Base-by-base conservation (phyloP, 805 yeast genomes). In the Zygosaccharomyces lentus region DNA sequence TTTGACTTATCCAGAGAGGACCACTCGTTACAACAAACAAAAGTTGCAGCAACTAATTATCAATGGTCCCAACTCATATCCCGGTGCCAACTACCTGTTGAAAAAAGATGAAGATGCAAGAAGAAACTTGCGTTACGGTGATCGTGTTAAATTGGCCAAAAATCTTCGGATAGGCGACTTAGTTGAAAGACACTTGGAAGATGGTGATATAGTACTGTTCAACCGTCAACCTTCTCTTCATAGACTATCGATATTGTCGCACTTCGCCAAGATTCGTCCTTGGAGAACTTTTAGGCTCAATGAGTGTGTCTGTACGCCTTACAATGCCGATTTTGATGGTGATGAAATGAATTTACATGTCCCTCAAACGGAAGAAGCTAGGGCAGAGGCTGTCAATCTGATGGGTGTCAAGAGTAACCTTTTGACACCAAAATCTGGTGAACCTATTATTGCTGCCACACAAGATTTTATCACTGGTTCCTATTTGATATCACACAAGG, bases 391-490 rank as follows among this genome's bases (percentile, higher is more conserved):
- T n/a, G 88, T 91, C 68, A 87, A 86, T 60, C 75, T 93, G 61
- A 93, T 93, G 99, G 99, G 98, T 45, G 99, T 93, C 34, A 93
- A 93, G 59, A 86, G 90, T 62, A 93, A 93, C 64, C 72, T 93
- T 52, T 76, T 93, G 56, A 93, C 99, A 1, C 99, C 99, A 8
- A 87, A 90, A 62, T 87, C 96, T 26, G 99, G 99, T 58, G 99
- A 95, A 61, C 99, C 99, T 0, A 93, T 93, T 57, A 93, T 93
- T 75, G 99, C 99, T 0, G 99, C 99, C 7, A 93, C 99, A 0
- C 99, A 93, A 73, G 99, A 93, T 79, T 93, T 93, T 73, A 93
- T 93, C 59, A 90, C 98, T 5, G 99, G 98, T 15, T 88, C 97
- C 0, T 93, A 83, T 65, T 73, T 93, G 60, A 87, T 93, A 34